Conservation (phyloP, 768 basidiomycete species). For the Termitomyces sp. region DNA sequence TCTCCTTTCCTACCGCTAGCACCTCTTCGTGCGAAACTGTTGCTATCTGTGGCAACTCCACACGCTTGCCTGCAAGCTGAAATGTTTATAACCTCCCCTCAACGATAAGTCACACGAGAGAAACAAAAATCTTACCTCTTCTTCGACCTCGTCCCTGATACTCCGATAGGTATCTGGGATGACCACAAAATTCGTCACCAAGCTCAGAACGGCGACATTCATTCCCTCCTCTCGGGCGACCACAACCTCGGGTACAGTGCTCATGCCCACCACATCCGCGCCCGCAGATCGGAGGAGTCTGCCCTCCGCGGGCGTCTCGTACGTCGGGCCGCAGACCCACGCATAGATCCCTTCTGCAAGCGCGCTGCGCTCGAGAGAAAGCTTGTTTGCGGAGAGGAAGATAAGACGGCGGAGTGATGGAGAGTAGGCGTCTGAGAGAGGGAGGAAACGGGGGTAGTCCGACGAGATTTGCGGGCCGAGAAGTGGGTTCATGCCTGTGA, state of each 20-base stretch:
- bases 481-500: conserved; percentile 74
- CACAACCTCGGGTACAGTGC: conserved; percentile 85
- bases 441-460: conserved; percentile 69
- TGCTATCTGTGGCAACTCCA: conserved; percentile 33
- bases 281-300: conserved; percentile 68
- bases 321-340: conserved; percentile 88
- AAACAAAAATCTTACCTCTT: conserved; percentile 52
- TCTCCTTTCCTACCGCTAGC: conserved; percentile 54
- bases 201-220: conserved; percentile 71
- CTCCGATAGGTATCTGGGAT: conserved; percentile 62
- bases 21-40: conserved; percentile 81
- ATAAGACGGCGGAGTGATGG: conserved; percentile 60
- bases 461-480: conserved; percentile 64
- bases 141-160: conserved; percentile 69
- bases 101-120: background rate
- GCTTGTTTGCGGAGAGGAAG: conserved; percentile 65
- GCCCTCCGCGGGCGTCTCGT: conserved; percentile 87
- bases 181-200: conserved; percentile 84
- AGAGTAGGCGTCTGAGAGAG: conserved; percentile 82
- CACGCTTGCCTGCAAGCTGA: conserved; percentile 56
- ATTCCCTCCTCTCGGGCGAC: conserved; percentile 73
- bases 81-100: background rate
- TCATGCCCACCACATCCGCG: conserved; percentile 93
- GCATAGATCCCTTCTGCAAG: conserved; percentile 83
- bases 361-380: conserved; percentile 46